Conservation (phyloP, 2,329 filamentous ascomycete genomes). For the Penicillium occitanis region DNA sequence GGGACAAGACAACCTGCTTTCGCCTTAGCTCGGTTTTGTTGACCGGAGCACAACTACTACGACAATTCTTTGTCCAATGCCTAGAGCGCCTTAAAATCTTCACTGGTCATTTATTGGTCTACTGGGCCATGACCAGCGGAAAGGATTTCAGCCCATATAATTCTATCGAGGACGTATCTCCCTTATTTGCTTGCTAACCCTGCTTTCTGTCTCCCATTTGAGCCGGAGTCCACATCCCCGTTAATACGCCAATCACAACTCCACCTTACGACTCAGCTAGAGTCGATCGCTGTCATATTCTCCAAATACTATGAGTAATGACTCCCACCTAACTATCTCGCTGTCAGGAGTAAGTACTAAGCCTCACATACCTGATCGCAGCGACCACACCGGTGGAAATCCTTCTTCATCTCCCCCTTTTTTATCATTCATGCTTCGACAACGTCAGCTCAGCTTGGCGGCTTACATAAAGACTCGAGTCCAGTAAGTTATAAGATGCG, state of each 20-base stretch:
- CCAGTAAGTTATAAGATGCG: slow-evolving; percentile 8
- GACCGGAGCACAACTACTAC: background rate
- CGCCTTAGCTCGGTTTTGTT: background rate
- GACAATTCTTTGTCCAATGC: background rate
- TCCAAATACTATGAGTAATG: slow-evolving; percentile 2
- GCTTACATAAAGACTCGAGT: background rate
- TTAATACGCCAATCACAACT: slow-evolving; percentile 18
- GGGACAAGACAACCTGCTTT: slow-evolving; percentile 1
- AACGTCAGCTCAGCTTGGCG: background rate
- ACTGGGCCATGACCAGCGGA: slow-evolving; percentile 4
- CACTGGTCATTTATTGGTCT: background rate
- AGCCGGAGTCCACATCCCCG: slow-evolving; percentile 4
- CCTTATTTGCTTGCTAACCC: slow-evolving; percentile 2
- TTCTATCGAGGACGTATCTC: background rate
- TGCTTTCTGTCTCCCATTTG: background rate
- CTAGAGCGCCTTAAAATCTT: slow-evolving; percentile 8
- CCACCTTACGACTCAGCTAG: background rate
- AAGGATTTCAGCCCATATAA: slow-evolving; percentile 3
- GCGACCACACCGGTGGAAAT: background rate
- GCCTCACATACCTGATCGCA: slow-evolving; percentile 11
- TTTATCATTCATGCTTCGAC: background rate
- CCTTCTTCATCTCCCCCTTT: slow-evolving; percentile 10
- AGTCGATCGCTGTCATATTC: slow-evolving; percentile 15
- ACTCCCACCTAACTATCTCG: background rate
- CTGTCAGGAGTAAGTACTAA: slow-evolving; percentile 1